Percentiles rank a stretch among this genome's conserved stretches.
Evolutionary conservation across 345 rosid species (phyloP).

Genomic region (Hibiscus syriacus): DNA sequence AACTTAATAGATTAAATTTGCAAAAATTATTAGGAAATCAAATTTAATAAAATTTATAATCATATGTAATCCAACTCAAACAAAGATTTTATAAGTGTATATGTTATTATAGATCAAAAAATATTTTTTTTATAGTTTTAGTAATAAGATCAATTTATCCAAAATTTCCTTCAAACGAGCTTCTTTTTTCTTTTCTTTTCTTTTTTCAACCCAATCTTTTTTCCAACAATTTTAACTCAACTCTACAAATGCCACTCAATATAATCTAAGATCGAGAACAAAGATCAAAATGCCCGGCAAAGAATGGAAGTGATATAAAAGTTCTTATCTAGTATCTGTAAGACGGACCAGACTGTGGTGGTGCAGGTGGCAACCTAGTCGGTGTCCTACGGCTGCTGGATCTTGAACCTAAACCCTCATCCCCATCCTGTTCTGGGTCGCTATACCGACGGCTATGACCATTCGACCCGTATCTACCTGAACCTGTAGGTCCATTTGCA

Average conservation of each 20-base stretch:
- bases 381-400: conserved; percentile 73
- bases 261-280: conserved; percentile 18
- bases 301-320: conserved; percentile 2
- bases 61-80: neutral
- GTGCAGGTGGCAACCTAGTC: conserved; percentile 74
- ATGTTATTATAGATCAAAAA: neutral
- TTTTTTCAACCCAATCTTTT: too few species aligned
- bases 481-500: conserved; percentile 49
- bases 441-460: conserved; percentile 68
- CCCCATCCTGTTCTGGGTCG: conserved; percentile 71
- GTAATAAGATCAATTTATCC: too few species aligned
- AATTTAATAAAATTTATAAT: too few species aligned
- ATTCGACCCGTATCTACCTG: conserved; percentile 38
- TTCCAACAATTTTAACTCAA: neutral
- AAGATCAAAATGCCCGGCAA: conserved; percentile 11
- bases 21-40: neutral
- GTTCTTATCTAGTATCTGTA: conserved; percentile 36
- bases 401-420: conserved; percentile 34
- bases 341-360: conserved; percentile 58
- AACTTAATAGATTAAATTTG: too few species aligned
- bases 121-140: too few species aligned
- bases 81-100: neutral
- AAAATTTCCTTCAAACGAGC: too few species aligned
- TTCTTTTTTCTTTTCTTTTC: too few species aligned
- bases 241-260: neutral